These are phyloP conservation scores for Cladosporium cucumerinum DNA, from an alignment of 2,329 filamentous ascomycete genomes.

Conservation along the genomic window DNA sequence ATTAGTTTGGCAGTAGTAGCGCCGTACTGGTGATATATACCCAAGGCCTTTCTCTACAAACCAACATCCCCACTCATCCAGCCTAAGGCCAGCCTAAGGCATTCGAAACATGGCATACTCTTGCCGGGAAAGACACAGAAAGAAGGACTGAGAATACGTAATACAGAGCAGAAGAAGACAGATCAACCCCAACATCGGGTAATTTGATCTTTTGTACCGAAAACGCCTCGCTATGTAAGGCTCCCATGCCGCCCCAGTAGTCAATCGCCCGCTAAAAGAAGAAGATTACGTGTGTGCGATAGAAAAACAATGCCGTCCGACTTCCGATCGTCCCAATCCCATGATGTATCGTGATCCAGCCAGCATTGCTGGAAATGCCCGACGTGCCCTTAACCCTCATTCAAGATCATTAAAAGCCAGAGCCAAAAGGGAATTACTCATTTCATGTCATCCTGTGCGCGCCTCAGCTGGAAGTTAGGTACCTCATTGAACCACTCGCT, in stretches of 20 bases:
- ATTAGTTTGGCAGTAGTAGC: neutral
- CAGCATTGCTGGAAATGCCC: neutral
- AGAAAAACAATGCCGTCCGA: neutral
- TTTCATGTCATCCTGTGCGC: conserved; percentile 45
- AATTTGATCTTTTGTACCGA: neutral
- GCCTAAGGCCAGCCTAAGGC: neutral
- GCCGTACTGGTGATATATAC: neutral
- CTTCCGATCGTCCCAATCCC: neutral
- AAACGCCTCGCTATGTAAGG: conserved; percentile 9
- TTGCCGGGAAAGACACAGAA: neutral
- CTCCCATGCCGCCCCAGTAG: neutral
- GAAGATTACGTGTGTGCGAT: neutral
- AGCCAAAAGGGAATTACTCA: conserved; percentile 8
- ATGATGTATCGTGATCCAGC: neutral
- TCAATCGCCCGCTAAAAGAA: conserved; percentile 2
- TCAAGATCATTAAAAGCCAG: neutral
- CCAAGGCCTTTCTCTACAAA: neutral
- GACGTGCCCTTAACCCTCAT: neutral
- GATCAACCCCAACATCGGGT: neutral
- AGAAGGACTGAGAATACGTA: neutral
- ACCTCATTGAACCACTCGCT: conserved; percentile 79
- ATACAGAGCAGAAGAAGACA: neutral
- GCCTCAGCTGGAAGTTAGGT: conserved; percentile 74
- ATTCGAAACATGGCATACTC: neutral
- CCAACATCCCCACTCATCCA: neutral